Evolutionary conservation across 2,329 filamentous ascomycete species (phyloP).

Genomic region (Ophiostoma tasmaniense): DNA sequence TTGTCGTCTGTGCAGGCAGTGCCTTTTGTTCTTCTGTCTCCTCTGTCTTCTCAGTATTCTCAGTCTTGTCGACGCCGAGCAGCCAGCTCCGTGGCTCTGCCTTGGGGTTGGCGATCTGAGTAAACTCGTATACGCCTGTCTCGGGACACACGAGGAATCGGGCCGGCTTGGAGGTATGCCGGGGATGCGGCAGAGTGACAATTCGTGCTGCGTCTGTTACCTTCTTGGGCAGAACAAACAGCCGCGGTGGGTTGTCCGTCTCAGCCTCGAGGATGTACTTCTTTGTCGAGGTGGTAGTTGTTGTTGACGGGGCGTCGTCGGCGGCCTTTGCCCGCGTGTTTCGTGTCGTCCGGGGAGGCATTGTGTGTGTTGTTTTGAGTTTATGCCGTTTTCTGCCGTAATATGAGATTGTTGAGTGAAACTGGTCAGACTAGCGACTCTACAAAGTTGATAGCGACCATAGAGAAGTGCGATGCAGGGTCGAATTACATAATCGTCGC

Average conservation of each 20-base stretch:
- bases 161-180: constrained; percentile 40
- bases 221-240: constrained; percentile 54
- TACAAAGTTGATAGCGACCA: no score
- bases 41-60: background rate
- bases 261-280: constrained; percentile 36
- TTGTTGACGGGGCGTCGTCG: constrained; percentile 23
- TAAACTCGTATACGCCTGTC: constrained; percentile 58
- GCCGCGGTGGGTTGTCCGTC: constrained; percentile 38
- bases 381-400: background rate
- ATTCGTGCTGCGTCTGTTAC: constrained; percentile 48
- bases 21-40: constrained; percentile 8
- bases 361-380: background rate
- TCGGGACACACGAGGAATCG: constrained; percentile 56
- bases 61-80: constrained; percentile 28
- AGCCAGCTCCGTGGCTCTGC: constrained; percentile 54
- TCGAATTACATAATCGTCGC: constrained; percentile 2
- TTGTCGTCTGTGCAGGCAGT: constrained; percentile 42
- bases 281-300: constrained; percentile 22
- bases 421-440: background rate
- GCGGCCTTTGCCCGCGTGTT: constrained; percentile 37
- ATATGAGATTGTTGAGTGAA: background rate
- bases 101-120: constrained; percentile 44
- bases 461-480: no score
- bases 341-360: constrained; percentile 22
- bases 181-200: constrained; percentile 51